Percentiles rank a stretch among this genome's conserved stretches.
These are phyloP conservation scores for Alternaria conjuncta DNA, from an alignment of 2,329 filamentous ascomycete species.

Conservation along the genomic window DNA sequence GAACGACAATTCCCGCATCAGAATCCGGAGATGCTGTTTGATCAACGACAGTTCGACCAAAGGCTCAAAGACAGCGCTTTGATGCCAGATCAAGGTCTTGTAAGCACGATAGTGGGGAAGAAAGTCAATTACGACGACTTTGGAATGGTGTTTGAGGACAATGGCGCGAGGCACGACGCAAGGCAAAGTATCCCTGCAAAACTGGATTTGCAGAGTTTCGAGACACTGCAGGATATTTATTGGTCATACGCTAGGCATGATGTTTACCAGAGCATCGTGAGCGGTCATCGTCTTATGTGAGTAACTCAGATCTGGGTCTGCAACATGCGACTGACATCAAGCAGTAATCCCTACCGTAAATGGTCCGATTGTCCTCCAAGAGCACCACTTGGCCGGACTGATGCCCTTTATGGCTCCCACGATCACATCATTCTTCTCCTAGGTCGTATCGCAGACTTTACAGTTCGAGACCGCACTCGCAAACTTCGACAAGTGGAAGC, in stretches of 20 bases:
- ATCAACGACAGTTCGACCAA: conserved; percentile 34
- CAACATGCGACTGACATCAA: conserved; percentile 26
- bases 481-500: conserved; percentile 73
- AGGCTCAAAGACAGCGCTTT: conserved; percentile 56
- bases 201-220: conserved; percentile 77
- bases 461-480: conserved; percentile 75
- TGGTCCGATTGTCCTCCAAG: conserved; percentile 91
- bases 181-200: conserved; percentile 40
- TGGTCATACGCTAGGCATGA: conserved; percentile 99
- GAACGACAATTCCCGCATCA: conserved; percentile 44
- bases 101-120: conserved; percentile 65
- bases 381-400: conserved; percentile 75
- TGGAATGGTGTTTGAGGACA: conserved; percentile 56
- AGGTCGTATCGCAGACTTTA: conserved; percentile 79
- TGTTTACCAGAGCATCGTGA: conserved; percentile 86
- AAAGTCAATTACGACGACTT: conserved; percentile 65
- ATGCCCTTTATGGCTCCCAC: conserved; percentile 84
- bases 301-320: conserved; percentile 44
- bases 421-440: conserved; percentile 87
- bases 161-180: conserved; percentile 36
- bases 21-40: conserved; percentile 40
- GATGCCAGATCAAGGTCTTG: conserved; percentile 56
- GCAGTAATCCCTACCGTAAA: conserved; percentile 76
- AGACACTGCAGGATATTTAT: conserved; percentile 82
- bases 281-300: conserved; percentile 84